A percentile compares a stretch with the other conserved stretches of the same genome.
phyloP scores from a whole-genome alignment of 176 grass and related monocot genomes.

The Thalia dealbata region DNA sequence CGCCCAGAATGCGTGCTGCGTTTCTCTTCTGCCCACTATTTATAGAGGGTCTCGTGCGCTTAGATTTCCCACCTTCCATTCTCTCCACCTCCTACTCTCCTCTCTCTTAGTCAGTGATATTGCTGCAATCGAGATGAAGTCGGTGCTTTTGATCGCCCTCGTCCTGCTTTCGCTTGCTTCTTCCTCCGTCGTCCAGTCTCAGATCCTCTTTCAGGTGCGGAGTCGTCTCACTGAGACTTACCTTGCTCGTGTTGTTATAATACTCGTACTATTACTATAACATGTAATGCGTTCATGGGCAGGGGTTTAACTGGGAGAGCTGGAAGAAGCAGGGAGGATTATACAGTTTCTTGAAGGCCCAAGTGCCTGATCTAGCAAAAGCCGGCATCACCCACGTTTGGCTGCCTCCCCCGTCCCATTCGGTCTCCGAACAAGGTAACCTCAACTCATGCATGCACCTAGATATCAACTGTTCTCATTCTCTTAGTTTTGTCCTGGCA shows the following conservation, averaged over 20 bases:
- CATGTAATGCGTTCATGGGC: not conserved
- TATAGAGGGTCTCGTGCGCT: not conserved
- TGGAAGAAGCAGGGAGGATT: constrained; percentile 73
- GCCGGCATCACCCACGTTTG: constrained; percentile 62
- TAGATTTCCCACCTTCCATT: not conserved
- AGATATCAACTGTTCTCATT: too few relatives aligned
- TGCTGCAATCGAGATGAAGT: not conserved
- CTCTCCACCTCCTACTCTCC: not conserved
- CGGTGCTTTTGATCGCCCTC: too few relatives aligned
- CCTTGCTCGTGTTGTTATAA: not conserved
- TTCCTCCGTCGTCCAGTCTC: not conserved
- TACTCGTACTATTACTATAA: too few relatives aligned
- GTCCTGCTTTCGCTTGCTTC: constrained; percentile 3
- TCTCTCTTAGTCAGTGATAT: too few relatives aligned
- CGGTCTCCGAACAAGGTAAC: constrained; percentile 61
- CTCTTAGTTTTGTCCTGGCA: too few relatives aligned
- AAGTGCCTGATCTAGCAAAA: constrained; percentile 38
- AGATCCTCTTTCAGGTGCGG: constrained; percentile 12
- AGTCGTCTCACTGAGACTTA: not conserved
- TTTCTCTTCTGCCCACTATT: not conserved
- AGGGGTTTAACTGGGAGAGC: constrained; percentile 88
- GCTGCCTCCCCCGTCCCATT: constrained; percentile 74
- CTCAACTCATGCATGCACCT: not conserved
- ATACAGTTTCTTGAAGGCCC: constrained; percentile 47
- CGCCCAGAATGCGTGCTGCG: too few relatives aligned